Conservation (phyloP, 371 early-diverging fungal genomes). For the Mucor irregularis region DNA sequence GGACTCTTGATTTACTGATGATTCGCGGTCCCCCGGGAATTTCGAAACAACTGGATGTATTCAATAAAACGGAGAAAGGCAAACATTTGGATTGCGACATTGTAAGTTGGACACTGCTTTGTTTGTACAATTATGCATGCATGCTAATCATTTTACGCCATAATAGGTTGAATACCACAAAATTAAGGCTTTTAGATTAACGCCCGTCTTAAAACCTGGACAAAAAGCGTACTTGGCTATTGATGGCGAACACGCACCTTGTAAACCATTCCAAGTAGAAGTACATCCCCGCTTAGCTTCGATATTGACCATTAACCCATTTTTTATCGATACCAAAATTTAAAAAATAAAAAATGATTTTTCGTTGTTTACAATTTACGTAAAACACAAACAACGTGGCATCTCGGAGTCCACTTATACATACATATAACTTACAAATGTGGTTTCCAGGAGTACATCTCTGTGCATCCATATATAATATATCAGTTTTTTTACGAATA, state of each 20-base stretch:
- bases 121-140: not conserved
- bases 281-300: conserved; percentile 56
- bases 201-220: conserved; percentile 41
- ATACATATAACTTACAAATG: too few species aligned
- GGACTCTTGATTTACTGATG: conserved; percentile 54
- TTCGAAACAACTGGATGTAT: conserved; percentile 34
- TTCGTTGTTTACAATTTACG: not conserved
- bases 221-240: conserved; percentile 54
- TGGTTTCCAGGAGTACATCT: too few species aligned
- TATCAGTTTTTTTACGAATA: too few species aligned
- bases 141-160: too few species aligned
- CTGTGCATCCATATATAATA: too few species aligned
- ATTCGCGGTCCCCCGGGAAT: conserved; percentile 40
- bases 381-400: too few species aligned
- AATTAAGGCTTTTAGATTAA: conserved; percentile 58
- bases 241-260: conserved; percentile 65
- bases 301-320: conserved; percentile 45
- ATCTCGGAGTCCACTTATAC: too few species aligned
- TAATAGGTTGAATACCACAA: conserved; percentile 63
- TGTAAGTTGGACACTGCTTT: conserved; percentile 30
- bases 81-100: conserved; percentile 50
- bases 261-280: conserved; percentile 61
- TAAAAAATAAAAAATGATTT: not conserved
- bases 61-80: conserved; percentile 56
- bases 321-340: conserved; percentile 23